Percentiles rank a stretch among this genome's conserved stretches.
Evolutionary conservation across 805 yeast genomes (phyloP).

Genomic region (Martiniozyma abietophila): DNA sequence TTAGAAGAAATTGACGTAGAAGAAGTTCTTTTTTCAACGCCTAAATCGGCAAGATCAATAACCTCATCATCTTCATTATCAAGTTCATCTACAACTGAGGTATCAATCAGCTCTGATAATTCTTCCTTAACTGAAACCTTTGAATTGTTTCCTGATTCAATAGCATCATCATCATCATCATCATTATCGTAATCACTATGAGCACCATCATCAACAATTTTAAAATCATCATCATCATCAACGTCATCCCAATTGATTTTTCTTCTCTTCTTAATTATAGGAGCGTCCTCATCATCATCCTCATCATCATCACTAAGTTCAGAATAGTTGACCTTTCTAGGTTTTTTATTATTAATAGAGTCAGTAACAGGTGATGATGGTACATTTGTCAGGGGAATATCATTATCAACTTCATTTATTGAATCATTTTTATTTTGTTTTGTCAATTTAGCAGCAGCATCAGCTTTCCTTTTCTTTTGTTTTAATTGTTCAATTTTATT

Average conservation of each 20-base stretch:
- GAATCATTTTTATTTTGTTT: slow-evolving; percentile 13
- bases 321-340: slow-evolving; percentile 15
- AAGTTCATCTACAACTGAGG: slow-evolving; percentile 5
- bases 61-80: slow-evolving; percentile 8
- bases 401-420: slow-evolving; percentile 1
- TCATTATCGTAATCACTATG: slow-evolving; percentile 15
- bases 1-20: slow-evolving; percentile 5
- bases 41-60: slow-evolving; percentile 6
- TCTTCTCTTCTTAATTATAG: slow-evolving; percentile 2
- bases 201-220: slow-evolving; percentile 8
- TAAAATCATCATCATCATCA: slow-evolving; percentile 17
- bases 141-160: slow-evolving; percentile 6
- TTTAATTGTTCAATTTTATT: neutral
- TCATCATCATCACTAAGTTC: slow-evolving; percentile 16
- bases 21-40: no score
- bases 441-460: slow-evolving; percentile 1
- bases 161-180: slow-evolving; percentile 15
- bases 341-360: no score
- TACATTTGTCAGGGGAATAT: no score
- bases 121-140: slow-evolving; percentile 11
- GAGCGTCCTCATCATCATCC: slow-evolving; percentile 12
- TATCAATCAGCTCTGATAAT: slow-evolving; percentile 9
- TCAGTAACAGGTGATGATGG: slow-evolving; percentile 17
- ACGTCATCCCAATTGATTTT: slow-evolving; percentile 12
- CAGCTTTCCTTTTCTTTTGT: neutral